Evolutionary conservation across 2,329 filamentous ascomycete genomes (phyloP), one percentile per base, ranked within the genome.

Genomic region (Chrysosporium queenslandicum): DNA sequence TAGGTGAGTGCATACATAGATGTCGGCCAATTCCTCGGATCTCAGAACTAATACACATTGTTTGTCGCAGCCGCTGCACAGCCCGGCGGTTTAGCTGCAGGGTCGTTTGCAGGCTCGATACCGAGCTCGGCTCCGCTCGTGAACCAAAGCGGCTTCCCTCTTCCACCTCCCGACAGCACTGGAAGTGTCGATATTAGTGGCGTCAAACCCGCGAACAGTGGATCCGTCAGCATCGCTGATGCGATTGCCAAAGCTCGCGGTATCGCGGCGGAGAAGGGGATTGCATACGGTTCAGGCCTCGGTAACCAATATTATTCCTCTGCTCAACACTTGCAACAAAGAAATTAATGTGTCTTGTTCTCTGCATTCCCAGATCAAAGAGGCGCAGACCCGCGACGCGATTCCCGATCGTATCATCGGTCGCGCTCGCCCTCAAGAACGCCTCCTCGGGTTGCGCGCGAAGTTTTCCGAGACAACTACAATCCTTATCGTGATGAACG

Each of bases 401-500:
- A 66, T 54, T 67, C 76, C 72, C 53, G 75, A 62, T 72, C 73
- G 18, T 88, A 85, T 39, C 58, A 74, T 63, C 76, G 77, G 50
- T 59, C 58, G 29, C 56, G 55, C 25, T 84, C 83, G 12, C 68
- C 77, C 55, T 80, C 77, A 25, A 81, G 87, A 56, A 92, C 88
- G 36, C 79, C 79, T 12, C 83, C 84, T 55, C 77, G 78, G 40
- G 68, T 74, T 49, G 77, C 80, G 50, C 83, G 85, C 63, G 85
- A 87, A 61, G 76, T 78, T 53, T 86, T 80, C 68, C 80, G 84
- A 68, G 85, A 88, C 66, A 83, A 82, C 63, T 82, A 84, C 70
- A 91, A 87, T 63, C 85, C 86, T 20, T 94, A 92, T 68, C 79
- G 87, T 65, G 88, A 94, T 65, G 87, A 94, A 68, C 82, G 89